Percentiles rank a stretch among this genome's conserved stretches.
phyloP scores from a whole-genome alignment of 768 basidiomycete genomes.

The Holtermanniella nyarrowii region DNA sequence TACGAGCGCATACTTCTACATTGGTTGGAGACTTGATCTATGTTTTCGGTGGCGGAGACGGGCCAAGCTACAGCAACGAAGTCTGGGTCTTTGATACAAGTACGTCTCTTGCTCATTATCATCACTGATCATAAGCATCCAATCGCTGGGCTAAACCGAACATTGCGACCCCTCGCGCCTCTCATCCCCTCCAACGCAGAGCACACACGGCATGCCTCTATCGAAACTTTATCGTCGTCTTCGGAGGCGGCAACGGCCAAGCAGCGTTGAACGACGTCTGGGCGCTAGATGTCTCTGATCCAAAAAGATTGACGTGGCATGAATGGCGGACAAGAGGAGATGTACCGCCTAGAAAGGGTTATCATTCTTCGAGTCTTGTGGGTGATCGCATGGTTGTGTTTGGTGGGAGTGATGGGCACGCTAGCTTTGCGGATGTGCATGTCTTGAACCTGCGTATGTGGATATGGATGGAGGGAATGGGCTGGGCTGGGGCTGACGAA shows the following conservation, averaged over 20 bases:
- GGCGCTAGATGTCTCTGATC: conserved; percentile 60
- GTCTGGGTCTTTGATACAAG: conserved; percentile 74
- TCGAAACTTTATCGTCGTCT: conserved; percentile 63
- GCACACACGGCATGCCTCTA: conserved; percentile 79
- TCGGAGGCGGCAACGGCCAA: conserved; percentile 88
- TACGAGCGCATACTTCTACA: conserved; percentile 79
- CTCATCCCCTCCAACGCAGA: conserved; percentile 55
- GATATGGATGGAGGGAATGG: conserved; percentile 12
- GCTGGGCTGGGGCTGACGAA: neutral
- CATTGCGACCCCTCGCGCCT: conserved; percentile 18
- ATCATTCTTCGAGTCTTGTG: conserved; percentile 82
- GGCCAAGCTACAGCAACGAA: conserved; percentile 67
- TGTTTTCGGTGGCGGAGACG: conserved; percentile 79
- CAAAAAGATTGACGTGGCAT: conserved; percentile 51
- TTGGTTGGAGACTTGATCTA: conserved; percentile 62
- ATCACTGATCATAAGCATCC: no score
- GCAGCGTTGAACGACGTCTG: conserved; percentile 84
- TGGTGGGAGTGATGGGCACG: conserved; percentile 82
- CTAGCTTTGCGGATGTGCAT: conserved; percentile 82
- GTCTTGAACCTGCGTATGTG: conserved; percentile 73
- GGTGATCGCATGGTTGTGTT: conserved; percentile 76
- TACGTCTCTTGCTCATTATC: conserved; percentile 32
- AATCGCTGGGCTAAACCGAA: conserved; percentile 38
- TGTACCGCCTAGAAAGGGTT: conserved; percentile 48
- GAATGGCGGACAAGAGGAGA: conserved; percentile 51